A percentile compares a stretch with the other conserved stretches of the same genome.
Evolutionary conservation across 768 basidiomycete genomes (phyloP).

Genomic region (Rhodocollybia butyracea): DNA sequence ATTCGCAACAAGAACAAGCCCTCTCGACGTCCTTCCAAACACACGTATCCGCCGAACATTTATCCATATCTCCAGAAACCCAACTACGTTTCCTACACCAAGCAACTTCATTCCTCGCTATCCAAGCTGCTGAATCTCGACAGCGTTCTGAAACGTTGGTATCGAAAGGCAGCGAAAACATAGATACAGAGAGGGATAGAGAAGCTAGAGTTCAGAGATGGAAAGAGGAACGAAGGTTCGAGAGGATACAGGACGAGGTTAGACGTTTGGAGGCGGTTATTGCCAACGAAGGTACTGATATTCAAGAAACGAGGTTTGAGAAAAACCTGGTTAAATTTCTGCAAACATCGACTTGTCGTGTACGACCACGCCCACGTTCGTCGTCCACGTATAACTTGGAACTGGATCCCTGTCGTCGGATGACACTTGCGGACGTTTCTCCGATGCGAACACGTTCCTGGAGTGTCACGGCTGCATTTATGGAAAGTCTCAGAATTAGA

Average conservation of each 20-base stretch:
- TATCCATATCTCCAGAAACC: not conserved
- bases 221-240: not conserved
- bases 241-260: not conserved
- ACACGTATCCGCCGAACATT: not conserved
- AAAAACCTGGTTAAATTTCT: not conserved
- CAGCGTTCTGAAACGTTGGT: not conserved
- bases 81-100: not conserved
- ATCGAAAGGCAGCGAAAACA: no score
- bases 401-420: not conserved
- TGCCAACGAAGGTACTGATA: not conserved
- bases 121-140: not conserved
- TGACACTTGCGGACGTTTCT: not conserved
- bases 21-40: not conserved
- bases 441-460: not conserved
- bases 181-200: not conserved
- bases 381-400: not conserved
- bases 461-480: not conserved
- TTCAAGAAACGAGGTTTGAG: not conserved
- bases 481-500: not conserved
- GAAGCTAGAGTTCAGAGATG: not conserved
- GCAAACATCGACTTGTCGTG: not conserved
- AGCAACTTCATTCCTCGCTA: not conserved
- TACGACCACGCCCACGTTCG: not conserved
- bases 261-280: not conserved
- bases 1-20: not conserved